phyloP scores from a whole-genome alignment of 2,329 filamentous ascomycete species.

The Claviceps quebecensis region DNA sequence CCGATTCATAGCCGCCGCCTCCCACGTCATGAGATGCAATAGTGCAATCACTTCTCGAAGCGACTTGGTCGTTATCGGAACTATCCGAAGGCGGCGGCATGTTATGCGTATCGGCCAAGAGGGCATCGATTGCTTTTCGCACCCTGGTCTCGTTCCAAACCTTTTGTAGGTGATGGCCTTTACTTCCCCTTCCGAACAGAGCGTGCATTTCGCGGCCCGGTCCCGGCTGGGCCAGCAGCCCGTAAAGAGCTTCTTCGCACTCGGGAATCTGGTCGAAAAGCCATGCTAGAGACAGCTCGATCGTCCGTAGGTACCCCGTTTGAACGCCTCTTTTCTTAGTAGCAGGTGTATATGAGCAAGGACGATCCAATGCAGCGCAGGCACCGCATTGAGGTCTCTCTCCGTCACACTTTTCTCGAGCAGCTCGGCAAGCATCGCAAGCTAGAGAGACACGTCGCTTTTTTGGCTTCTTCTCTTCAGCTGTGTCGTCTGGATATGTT shows the following conservation, averaged over 20 bases:
- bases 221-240: constrained; percentile 33
- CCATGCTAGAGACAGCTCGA: constrained; percentile 56
- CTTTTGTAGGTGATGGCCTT: constrained; percentile 43
- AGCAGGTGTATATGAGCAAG: constrained; percentile 58
- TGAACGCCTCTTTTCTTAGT: constrained; percentile 67
- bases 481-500: background rate
- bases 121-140: constrained; percentile 46
- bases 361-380: constrained; percentile 47
- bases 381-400: constrained; percentile 51
- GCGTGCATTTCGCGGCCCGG: constrained; percentile 26
- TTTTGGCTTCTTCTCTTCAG: constrained; percentile 23
- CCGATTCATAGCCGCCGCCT: background rate
- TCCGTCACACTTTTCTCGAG: constrained; percentile 62
- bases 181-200: constrained; percentile 37
- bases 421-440: constrained; percentile 53
- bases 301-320: constrained; percentile 63
- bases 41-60: constrained; percentile 13
- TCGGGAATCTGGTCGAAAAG: constrained; percentile 48
- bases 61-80: constrained; percentile 19
- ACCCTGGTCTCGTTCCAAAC: constrained; percentile 50
- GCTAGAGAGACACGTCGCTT: constrained; percentile 53
- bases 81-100: constrained; percentile 16
- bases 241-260: constrained; percentile 42
- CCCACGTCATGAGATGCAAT: background rate
- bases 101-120: constrained; percentile 35